Percentiles rank a stretch among this genome's conserved stretches.
Conservation (phyloP, 148 eudicot species). For the Cornus suecica region DNA sequence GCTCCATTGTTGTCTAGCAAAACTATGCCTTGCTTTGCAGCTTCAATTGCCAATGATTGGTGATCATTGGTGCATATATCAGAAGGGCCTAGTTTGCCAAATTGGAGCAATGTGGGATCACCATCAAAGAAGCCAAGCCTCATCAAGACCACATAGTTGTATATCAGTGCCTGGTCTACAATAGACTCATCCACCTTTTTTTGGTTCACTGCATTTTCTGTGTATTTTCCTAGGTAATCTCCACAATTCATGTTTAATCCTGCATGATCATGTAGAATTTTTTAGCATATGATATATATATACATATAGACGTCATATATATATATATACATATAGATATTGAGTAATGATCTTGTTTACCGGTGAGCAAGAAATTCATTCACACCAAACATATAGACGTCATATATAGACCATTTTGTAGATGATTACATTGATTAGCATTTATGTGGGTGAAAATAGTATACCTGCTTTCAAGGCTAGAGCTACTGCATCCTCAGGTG, state of each 20-base stretch:
- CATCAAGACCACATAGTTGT: slow-evolving; percentile 41
- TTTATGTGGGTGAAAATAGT: not conserved
- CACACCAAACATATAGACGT: no score
- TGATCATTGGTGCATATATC: slow-evolving; percentile 36
- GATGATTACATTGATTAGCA: not conserved
- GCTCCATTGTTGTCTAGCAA: slow-evolving; percentile 31
- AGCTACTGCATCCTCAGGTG: slow-evolving; percentile 39
- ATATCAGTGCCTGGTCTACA: slow-evolving; percentile 35
- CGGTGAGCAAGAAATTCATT: no score
- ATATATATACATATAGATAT: no score
- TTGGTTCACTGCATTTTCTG: slow-evolving; percentile 24
- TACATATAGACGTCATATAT: no score
- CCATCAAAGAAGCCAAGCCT: slow-evolving; percentile 56
- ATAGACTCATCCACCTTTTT: slow-evolving; percentile 30
- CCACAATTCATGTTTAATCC: slow-evolving; percentile 49
- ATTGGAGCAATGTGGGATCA: slow-evolving; percentile 28
- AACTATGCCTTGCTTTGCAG: slow-evolving; percentile 49
- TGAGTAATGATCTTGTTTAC: no score
- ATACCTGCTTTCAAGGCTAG: slow-evolving; percentile 41
- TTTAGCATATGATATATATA: not conserved
- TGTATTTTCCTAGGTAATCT: slow-evolving; percentile 27
- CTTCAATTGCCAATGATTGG: slow-evolving; percentile 34
- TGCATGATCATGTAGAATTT: slow-evolving; percentile 10
- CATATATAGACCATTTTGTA: not conserved
- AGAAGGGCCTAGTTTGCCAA: slow-evolving; percentile 26